Evolutionary conservation across 2,329 filamentous ascomycete genomes (phyloP), one percentile per base, ranked within the genome.

Genomic region (Colletotrichum viniferum): DNA sequence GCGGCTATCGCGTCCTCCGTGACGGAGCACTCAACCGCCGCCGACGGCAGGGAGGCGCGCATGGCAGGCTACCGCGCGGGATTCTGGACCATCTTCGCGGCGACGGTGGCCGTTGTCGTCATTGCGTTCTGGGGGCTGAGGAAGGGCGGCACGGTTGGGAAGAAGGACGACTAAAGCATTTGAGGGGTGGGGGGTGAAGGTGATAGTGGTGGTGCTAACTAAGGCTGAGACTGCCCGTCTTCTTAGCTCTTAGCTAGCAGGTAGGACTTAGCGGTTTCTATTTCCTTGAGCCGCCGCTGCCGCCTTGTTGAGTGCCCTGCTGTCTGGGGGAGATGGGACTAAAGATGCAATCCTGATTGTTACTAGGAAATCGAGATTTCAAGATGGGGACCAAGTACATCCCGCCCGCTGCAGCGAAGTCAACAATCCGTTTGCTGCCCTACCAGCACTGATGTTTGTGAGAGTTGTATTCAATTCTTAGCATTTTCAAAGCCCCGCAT

Each of bases 61-160:
- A 87, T 90, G 86, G 81, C 84, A 9, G 89, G 89, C 0, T 91
- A 90, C 77, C 81, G 87, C 14, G 89, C 88, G 3, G 86, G 85
- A 0, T 91, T 90, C 74, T 91, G 89, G 90, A 84, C 86, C 0
- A 86, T 87, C 24, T 90, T 90, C 82, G 88, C 83, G 2, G 77
- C 79, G 24, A 86, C 86, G 72, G 79, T 88, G 2, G 77, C 85
- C 18, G 83, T 85, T 16, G 81, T 82, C 67, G 74, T 82, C 1
- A 79, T 88, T 60, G 83, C 84, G 14, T 80, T 80, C 5, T 82
- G 85, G 69, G 88, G 88, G 0, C 77, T 90, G 36, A 82, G 85
- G 65, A 86, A 84, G 64, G 84, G 85, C 7, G 88, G 89, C 2
- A 87, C 84, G 36, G 85, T 91, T 34, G 89, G 89, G 0, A 81